These are phyloP conservation scores for Scutellaria barbata DNA, from an alignment of 257 asterid genomes.

Conservation along the genomic window DNA sequence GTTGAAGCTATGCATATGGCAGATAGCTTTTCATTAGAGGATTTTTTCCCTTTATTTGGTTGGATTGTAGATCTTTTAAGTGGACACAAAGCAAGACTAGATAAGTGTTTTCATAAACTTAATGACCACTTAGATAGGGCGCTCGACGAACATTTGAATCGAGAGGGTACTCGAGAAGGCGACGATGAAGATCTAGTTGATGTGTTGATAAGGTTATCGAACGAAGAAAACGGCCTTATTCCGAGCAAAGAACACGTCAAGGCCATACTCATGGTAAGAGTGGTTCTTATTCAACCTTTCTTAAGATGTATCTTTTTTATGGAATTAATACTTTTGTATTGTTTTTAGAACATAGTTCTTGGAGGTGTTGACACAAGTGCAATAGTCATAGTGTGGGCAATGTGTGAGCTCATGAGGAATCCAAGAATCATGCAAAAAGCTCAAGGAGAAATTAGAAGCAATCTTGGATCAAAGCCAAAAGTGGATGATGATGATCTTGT, in stretches of 20 bases:
- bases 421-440: constrained; percentile 35
- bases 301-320: not conserved
- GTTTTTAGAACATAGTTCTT: constrained; percentile 28
- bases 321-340: not conserved
- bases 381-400: constrained; percentile 40
- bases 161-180: not conserved
- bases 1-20: constrained; percentile 27
- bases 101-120: constrained; percentile 27
- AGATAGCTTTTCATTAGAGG: constrained; percentile 34
- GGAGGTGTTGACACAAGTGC: constrained; percentile 39
- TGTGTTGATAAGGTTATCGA: constrained; percentile 22
- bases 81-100: constrained; percentile 21
- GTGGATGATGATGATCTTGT: constrained; percentile 28
- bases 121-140: constrained; percentile 22
- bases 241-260: constrained; percentile 37
- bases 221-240: not conserved
- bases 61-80: constrained; percentile 28
- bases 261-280: constrained; percentile 36
- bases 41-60: constrained; percentile 37
- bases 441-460: constrained; percentile 37
- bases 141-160: constrained; percentile 33
- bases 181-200: constrained; percentile 35
- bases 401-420: constrained; percentile 35
- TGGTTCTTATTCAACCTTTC: not conserved
- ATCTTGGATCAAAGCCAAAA: constrained; percentile 22